Base-by-base conservation (phyloP, 192 early-diverging fungal genomes). In the Coemansia sp. region DNA sequence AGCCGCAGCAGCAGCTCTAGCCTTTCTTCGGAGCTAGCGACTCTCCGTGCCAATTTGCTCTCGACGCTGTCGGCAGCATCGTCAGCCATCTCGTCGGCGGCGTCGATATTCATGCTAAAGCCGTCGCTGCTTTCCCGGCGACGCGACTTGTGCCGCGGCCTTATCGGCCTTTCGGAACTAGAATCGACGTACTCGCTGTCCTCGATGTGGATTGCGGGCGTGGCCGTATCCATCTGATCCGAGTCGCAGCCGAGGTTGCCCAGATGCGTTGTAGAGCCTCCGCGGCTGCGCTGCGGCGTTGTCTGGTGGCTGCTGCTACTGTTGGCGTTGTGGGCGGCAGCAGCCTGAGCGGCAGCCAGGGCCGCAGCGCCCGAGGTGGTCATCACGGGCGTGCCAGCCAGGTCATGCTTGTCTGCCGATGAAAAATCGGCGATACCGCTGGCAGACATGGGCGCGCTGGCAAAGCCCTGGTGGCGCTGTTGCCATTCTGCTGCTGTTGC, bases 221-320 rank as follows among this genome's bases (percentile, higher is more conserved):
- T 29, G 20, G 63, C 49, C 9, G 62, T 51, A 20, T 68, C 69
- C 74, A 77, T 77, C 25, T 39, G 39, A 18, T 57, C 62, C 0
- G 69, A 23, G 4, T 55, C 55, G 49, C 32, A 47, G 25, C 55
- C 50, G 5, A 64, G 60, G 3, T 60, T 65, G 19, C 51, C 32
- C 2, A 64, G 27, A 25, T 72, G 61, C 6, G 71, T 65, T 11
- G 64, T 58, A 1, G 76, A 79, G 0, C 71, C 58, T 0, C 71
- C 71, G 23, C 76, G 76, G 39, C 76, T 79, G 64, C 69, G 71
- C 64, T 70, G 76, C 18, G 76, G 76, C 14, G 76, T 79, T 14
- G 76, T 64, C 51, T 72, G 61, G 19, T 58, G 49, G 68, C 71
- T 79, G 27, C 70, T 60, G 13, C 29, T 63, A 19, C 65, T 64